Conservation (phyloP, 352 stramenopile species). For the Lagenidium sp. region DNA sequence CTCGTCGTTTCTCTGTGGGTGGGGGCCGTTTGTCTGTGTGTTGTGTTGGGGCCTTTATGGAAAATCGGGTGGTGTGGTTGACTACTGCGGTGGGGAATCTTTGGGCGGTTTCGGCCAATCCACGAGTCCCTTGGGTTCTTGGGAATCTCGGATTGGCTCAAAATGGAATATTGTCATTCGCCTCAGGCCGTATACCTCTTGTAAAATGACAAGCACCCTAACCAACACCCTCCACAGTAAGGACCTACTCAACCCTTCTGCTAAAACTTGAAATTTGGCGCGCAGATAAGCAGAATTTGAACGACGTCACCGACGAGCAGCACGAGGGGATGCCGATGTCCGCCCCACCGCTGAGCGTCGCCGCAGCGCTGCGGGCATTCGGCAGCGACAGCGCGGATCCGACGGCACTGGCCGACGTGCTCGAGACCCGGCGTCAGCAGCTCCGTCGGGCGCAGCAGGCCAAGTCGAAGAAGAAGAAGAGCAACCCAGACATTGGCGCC, state of each 20-base stretch:
- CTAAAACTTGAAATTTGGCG: no score
- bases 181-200: no score
- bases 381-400: constrained; percentile 4
- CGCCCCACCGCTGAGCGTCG: no score
- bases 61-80: constrained; percentile 38
- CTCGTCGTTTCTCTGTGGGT: not conserved
- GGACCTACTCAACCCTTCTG: no score
- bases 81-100: constrained; percentile 2
- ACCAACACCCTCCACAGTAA: no score
- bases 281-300: no score
- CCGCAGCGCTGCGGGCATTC: constrained; percentile 9
- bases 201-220: no score
- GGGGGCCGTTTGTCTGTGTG: not conserved
- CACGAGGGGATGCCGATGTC: no score
- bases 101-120: constrained; percentile 6
- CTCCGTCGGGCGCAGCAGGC: constrained; percentile 6
- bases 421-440: constrained; percentile 15
- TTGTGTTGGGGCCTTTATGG: constrained; percentile 14
- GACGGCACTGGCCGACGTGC: constrained; percentile 10
- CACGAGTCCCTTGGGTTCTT: not conserved
- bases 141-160: constrained; percentile 2
- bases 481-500: not conserved
- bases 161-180: constrained; percentile 2
- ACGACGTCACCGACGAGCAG: no score
- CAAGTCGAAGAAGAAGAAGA: constrained; percentile 10